These are phyloP conservation scores for Cicer cuneatum DNA, from an alignment of 306 rosid species.

Conservation along the genomic window DNA sequence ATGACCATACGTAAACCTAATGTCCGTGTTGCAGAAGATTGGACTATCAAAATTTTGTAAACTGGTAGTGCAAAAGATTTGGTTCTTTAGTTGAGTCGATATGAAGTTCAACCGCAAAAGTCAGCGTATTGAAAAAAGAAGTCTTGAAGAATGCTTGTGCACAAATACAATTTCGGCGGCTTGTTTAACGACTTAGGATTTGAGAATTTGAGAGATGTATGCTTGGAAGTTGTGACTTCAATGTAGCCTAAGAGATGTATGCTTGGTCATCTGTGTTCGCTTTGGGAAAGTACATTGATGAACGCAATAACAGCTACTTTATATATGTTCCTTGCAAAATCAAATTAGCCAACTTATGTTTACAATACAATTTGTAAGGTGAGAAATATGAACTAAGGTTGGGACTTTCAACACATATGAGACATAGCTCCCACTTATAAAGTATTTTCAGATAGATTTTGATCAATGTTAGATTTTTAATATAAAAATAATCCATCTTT, in stretches of 20 bases:
- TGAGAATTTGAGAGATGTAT: slow-evolving; percentile 24
- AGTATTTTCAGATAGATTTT: no score
- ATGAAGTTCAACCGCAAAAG: slow-evolving; percentile 32
- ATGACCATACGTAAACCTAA: slow-evolving; percentile 79
- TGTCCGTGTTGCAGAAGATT: slow-evolving; percentile 69
- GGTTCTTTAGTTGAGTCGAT: slow-evolving; percentile 39
- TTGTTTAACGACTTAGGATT: slow-evolving; percentile 38
- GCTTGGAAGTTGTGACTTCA: slow-evolving; percentile 28
- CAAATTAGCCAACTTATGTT: background rate
- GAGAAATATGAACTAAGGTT: no score
- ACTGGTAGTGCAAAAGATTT: slow-evolving; percentile 28
- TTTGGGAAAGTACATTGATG: background rate
- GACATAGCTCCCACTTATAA: no score
- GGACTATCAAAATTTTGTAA: slow-evolving; percentile 72
- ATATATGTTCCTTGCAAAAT: slow-evolving; percentile 10
- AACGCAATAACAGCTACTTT: slow-evolving; percentile 20
- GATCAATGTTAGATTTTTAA: no score
- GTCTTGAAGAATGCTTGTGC: slow-evolving; percentile 28
- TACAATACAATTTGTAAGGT: no score
- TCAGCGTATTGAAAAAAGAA: slow-evolving; percentile 29
- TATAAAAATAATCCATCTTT: no score
- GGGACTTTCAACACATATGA: no score
- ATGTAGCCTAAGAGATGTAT: slow-evolving; percentile 36
- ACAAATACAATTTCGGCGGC: slow-evolving; percentile 30
- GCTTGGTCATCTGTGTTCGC: background rate